These are phyloP conservation scores for Penium margaritaceum DNA, from an alignment of 139 green algal genomes.

Conservation along the genomic window DNA sequence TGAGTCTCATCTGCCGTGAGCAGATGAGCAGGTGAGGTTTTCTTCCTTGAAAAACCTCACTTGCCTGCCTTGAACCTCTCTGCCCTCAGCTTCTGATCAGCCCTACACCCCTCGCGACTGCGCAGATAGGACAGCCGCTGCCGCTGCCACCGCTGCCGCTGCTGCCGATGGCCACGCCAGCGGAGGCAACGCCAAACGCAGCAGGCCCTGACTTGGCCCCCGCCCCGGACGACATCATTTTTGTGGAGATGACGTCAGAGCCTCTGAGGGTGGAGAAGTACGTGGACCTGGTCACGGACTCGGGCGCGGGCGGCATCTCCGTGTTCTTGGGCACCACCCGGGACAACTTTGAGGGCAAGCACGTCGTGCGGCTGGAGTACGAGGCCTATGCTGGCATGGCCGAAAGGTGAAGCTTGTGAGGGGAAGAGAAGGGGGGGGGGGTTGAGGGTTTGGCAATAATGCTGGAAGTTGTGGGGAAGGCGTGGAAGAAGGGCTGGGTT, in stretches of 20 bases:
- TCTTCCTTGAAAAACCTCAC: too few relatives aligned
- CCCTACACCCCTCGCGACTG: background rate
- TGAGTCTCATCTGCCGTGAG: too few relatives aligned
- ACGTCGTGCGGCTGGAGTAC: conserved; percentile 79
- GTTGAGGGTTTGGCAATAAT: too few relatives aligned
- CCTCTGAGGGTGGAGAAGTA: conserved; percentile 39
- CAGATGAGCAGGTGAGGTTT: too few relatives aligned
- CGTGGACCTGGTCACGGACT: conserved; percentile 6
- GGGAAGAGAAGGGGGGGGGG: too few relatives aligned
- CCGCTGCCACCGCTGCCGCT: background rate
- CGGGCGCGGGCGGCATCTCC: conserved; percentile 66
- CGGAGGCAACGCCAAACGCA: background rate
- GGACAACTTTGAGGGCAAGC: conserved; percentile 81
- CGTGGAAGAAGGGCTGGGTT: too few relatives aligned
- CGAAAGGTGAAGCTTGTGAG: conserved; percentile 31
- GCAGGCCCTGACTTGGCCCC: background rate
- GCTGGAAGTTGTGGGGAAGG: too few relatives aligned
- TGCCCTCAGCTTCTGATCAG: too few relatives aligned
- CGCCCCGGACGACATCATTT: too few relatives aligned
- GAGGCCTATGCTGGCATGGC: conserved; percentile 92
- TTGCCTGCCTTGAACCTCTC: too few relatives aligned
- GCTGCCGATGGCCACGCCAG: background rate
- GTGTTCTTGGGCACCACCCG: conserved; percentile 82
- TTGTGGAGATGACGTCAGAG: conserved; percentile 42
- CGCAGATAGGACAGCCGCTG: background rate